Base-by-base conservation (phyloP, 306 rosid genomes). In the Glycyrrhiza uralensis region DNA sequence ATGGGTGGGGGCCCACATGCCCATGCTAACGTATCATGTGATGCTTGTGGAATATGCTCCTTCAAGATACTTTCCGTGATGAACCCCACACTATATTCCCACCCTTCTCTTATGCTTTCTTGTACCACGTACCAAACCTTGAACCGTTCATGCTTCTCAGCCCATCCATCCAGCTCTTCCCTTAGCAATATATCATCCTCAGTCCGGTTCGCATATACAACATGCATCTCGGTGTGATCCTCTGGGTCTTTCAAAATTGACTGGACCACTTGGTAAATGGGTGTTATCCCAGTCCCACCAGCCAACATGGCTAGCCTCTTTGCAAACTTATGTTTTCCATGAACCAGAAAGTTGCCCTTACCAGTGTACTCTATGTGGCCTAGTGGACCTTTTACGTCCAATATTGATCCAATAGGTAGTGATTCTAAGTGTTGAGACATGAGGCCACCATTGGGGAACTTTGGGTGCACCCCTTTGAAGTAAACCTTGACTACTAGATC, bases 1-100 rank as follows among this genome's bases (percentile, higher is more conserved):
- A 90, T 86, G 1, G 86, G 85, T 4, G 93, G 93, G 3, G 96
- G 88, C 4, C 96, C 93, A 58, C 96, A 90, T 0, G 81, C 77
- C 63, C 87, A 62, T 1, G 96, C 96, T 77, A 90, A 50, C 26
- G 85, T 77, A 26, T 69, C 83, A 2, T 75, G 80, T 0, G 89
- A 79, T 7, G 87, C 88, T 12, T 52, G 57, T 0, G 91, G 96
- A 35, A 81, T 10, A 33, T 90, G 93, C 72, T 86, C 85, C 71
- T 38, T 38, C 44, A 38, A 9, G 0, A 38, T 38, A 38, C 44
- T 2, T 4, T 38, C 44, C 3, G 83, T 77, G 2, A 38, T 38
- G 44, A 38, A 1, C n/a, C 44, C 44, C n/a, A 38, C 44, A 38
- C 44, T 38, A 41, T 84, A 90, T 63, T 80, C 47, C 96, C 96